These are phyloP conservation scores for Dacryopinax spathularia DNA, from an alignment of 768 basidiomycete species.

Conservation along the genomic window DNA sequence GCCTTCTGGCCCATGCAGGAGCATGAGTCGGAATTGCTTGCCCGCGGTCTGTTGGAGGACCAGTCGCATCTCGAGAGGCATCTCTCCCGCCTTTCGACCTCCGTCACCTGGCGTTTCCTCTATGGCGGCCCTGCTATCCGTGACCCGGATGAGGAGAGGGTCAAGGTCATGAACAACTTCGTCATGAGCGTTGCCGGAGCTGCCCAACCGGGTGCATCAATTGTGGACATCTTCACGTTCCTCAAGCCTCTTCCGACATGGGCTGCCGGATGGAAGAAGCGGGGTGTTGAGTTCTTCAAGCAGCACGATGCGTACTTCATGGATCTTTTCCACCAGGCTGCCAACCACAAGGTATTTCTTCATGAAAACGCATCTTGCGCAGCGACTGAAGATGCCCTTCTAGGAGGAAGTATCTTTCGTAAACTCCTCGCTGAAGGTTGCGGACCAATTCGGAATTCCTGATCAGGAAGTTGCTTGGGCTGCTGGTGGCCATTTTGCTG, in stretches of 20 bases:
- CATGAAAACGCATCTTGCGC: not conserved
- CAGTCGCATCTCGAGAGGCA: constrained; percentile 1
- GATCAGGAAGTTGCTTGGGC: constrained; percentile 2
- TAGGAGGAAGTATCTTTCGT: not conserved
- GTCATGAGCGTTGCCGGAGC: not conserved
- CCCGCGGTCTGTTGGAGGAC: not conserved
- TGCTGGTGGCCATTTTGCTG: not conserved
- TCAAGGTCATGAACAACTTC: not conserved
- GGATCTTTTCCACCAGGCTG: constrained; percentile 2
- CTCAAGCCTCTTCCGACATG: not conserved
- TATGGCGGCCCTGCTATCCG: not conserved
- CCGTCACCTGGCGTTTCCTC: not conserved
- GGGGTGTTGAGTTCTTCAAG: not conserved
- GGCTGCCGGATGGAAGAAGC: not conserved
- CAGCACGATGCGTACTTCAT: not conserved
- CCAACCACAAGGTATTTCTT: not conserved
- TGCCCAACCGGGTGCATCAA: not conserved
- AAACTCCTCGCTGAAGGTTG: not conserved
- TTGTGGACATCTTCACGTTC: not conserved
- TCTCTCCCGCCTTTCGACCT: not conserved
- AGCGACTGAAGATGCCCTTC: not conserved
- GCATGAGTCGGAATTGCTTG: not conserved
- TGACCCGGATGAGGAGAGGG: not conserved
- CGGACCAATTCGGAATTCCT: not conserved
- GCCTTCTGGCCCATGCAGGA: constrained; percentile 2